Evolutionary conservation across 257 asterid genomes (phyloP), one percentile per base, ranked within the genome.

Genomic region (Datura wrightii): DNA sequence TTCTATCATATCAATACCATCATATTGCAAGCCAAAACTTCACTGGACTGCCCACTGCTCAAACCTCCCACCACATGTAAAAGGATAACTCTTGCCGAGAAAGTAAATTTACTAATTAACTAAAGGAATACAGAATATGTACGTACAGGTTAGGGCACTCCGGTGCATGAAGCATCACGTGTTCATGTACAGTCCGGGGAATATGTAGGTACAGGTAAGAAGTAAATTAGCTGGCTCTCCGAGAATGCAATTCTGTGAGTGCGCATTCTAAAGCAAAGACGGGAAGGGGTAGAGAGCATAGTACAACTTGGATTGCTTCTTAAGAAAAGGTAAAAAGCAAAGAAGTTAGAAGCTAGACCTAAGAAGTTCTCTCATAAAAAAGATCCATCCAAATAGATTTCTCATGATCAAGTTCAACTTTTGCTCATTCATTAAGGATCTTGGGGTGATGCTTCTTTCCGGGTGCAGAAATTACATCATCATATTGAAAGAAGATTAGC

Each of bases 1-100:
- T 65, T 11, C 59, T 11, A 74, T 48, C 59, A 74, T 48, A 1
- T 72, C 59, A 6, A 50, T 72, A 72, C 80, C 37, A 72, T 72
- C 58, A 72, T 72, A 72, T 48, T 6, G 16, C 42, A 24, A 46
- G 48, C 80, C 59, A 19, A 74, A 74, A 74, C 19, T 44, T 74
- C 80, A 74, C 80, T 2, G 16, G 10, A 5, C 1, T 71, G 19
- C 39, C 41, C 39, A 46, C 41, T 46, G 41, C 59, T 46, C 41
- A 46, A 46, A 19, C 80, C 19, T 10, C 80, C 6, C 11, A 72
- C 58, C 56, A 53, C 80, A 72, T 46, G 59, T 46, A 46, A 46
- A 72, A 72, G 80, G 41, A 46, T 5, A 19, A 46, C n/a, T 46
- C 80, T 72, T 72, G 2, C 41, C 16, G 56, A 72, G 58, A 44